Base-by-base conservation (phyloP, 495 filamentous ascomycete species). In the Ramalina intermedia region DNA sequence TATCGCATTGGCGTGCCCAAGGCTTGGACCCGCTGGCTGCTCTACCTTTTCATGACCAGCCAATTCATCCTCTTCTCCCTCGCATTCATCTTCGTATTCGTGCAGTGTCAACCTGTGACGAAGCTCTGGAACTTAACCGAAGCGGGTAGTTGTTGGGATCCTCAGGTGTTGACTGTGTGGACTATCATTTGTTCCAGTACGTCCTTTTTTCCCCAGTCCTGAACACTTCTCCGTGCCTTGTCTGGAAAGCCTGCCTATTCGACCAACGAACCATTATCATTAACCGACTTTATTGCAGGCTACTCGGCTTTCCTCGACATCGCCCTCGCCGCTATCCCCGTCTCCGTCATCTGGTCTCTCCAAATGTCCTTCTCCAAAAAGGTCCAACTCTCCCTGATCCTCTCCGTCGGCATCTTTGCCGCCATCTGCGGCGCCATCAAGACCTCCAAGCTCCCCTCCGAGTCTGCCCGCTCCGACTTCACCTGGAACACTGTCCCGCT, bases 251-350 rank as follows among this genome's bases (percentile, higher is more conserved):
- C 1, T 29, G 27, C 27, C 27, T 29, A 29, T 29, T 29, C 27
- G 27, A 29, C 27, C 3, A 20, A 20, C 1, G 27, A 27, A 27
- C 26, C 27, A 29, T 6, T 29, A 1, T 29, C 4, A 29, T 29
- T 29, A 7, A 11, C 63, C 47, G 59, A 62, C 3, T 56, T 35
- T 4, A 33, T 36, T 23, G 29, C 14, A 49, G 36, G 27, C 42
- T 49, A 43, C 18, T 24, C 4, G 27, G 37, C 37, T 6, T 49
- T 43, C 26, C 11, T 49, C 4, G 47, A 49, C n/a, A 20, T 49
- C 12, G 23, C 14, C 5, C 14, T 49, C n/a, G 39, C 47, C 27
- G 26, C 37, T 4, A 41, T 41, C 13, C 39, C 47, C 1, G 37
- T 49, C 17, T 41, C 24, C 11, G 47, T 49, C 9, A 41, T 49